These are phyloP conservation scores for Primulina huaijiensis DNA, from an alignment of 257 asterid genomes.

Conservation along the genomic window DNA sequence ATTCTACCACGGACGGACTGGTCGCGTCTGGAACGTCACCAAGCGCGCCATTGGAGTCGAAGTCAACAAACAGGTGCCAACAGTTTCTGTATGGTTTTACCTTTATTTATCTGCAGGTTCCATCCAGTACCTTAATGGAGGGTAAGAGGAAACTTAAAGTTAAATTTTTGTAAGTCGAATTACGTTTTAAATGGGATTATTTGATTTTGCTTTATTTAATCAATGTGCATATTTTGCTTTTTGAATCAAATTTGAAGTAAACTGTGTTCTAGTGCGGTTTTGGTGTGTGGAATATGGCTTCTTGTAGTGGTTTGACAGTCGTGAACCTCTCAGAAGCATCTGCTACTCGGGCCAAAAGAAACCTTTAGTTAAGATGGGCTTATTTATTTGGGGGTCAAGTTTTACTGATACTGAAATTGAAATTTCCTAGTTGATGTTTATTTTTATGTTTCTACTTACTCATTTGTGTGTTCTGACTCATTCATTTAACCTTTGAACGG, in stretches of 20 bases:
- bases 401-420: background rate
- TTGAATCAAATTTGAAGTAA: background rate
- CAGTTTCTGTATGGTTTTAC: background rate
- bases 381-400: background rate
- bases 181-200: background rate
- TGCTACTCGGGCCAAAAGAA: background rate
- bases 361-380: background rate
- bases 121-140: background rate
- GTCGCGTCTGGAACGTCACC: slow-evolving; percentile 32
- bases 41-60: slow-evolving; percentile 32
- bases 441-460: background rate
- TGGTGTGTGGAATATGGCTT: too few species aligned
- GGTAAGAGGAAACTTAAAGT: too few species aligned
- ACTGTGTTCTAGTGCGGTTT: too few species aligned
- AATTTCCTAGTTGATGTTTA: too few species aligned
- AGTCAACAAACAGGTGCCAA: slow-evolving; percentile 28
- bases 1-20: slow-evolving; percentile 32
- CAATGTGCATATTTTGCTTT: background rate
- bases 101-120: background rate
- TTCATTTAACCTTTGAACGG: background rate
- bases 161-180: background rate
- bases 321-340: background rate
- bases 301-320: background rate
- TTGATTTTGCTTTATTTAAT: background rate
- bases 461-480: background rate